A percentile compares a stretch with the other conserved stretches of the same genome.
phyloP scores from a whole-genome alignment of 352 stramenopile species.

The Phytophthora chlamydospora region DNA sequence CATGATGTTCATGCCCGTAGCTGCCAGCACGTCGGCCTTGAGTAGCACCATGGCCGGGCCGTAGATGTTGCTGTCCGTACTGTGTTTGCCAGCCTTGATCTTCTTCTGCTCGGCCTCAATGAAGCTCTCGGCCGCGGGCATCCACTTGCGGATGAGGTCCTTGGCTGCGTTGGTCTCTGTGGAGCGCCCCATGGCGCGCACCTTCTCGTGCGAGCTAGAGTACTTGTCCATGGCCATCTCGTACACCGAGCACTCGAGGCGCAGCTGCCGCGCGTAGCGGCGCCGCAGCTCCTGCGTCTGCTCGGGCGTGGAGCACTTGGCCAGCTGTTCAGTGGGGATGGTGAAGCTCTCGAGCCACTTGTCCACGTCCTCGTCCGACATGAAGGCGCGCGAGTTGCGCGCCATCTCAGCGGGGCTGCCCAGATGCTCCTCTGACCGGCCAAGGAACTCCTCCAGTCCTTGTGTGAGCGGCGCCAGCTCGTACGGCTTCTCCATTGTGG shows the following conservation, averaged over 20 bases:
- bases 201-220: slow-evolving; percentile 50
- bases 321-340: slow-evolving; percentile 57
- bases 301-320: slow-evolving; percentile 50
- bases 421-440: slow-evolving; percentile 18
- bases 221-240: slow-evolving; percentile 82
- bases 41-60: slow-evolving; percentile 71
- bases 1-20: slow-evolving; percentile 71
- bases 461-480: slow-evolving; percentile 35
- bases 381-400: slow-evolving; percentile 43
- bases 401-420: slow-evolving; percentile 13
- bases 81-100: slow-evolving; percentile 59
- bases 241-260: slow-evolving; percentile 81
- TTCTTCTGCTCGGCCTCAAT: slow-evolving; percentile 61
- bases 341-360: slow-evolving; percentile 71
- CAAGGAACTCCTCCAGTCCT: slow-evolving; percentile 28
- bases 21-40: slow-evolving; percentile 56
- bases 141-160: slow-evolving; percentile 70
- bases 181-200: slow-evolving; percentile 50
- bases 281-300: slow-evolving; percentile 65
- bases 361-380: slow-evolving; percentile 75
- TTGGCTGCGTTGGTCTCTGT: slow-evolving; percentile 67
- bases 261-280: slow-evolving; percentile 76
- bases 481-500: slow-evolving; percentile 48
- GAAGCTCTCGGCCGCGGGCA: slow-evolving; percentile 43
- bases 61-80: slow-evolving; percentile 78